A percentile compares a stretch with the other conserved stretches of the same genome.
phyloP scores from a whole-genome alignment of 1,139 yeast species.

The Kodamaea suecica region DNA sequence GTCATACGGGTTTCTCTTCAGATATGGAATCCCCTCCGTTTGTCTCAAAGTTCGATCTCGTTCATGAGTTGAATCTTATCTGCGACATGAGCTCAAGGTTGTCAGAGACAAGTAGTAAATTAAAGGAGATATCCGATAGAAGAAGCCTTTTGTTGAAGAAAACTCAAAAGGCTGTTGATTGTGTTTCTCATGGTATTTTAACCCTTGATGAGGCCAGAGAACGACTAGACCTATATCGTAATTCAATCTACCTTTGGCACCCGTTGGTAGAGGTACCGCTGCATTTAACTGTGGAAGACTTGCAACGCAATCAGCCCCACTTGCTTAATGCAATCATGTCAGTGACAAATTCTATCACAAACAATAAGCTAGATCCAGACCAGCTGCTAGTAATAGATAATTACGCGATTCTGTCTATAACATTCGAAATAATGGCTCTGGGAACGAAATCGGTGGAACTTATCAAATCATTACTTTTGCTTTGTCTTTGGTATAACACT shows the following conservation, averaged over 20 bases:
- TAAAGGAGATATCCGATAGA: slow-evolving; percentile 35
- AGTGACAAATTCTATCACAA: slow-evolving; percentile 47
- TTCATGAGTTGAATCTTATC: slow-evolving; percentile 35
- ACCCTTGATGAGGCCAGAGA: slow-evolving; percentile 48
- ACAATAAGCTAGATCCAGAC: slow-evolving; percentile 30
- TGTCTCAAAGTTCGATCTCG: slow-evolving; percentile 32
- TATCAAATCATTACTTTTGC: slow-evolving; percentile 56
- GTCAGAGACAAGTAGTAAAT: slow-evolving; percentile 37
- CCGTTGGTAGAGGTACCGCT: slow-evolving; percentile 57
- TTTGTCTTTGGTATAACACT: slow-evolving; percentile 78
- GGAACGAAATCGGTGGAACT: slow-evolving; percentile 76
- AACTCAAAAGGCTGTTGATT: slow-evolving; percentile 30
- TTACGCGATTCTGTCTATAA: slow-evolving; percentile 54
- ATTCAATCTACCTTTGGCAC: slow-evolving; percentile 35
- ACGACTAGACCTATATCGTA: slow-evolving; percentile 43
- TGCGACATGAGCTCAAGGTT: slow-evolving; percentile 29
- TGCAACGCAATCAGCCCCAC: slow-evolving; percentile 54
- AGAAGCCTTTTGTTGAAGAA: slow-evolving; percentile 32
- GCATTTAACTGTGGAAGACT: slow-evolving; percentile 39
- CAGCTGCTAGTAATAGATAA: slow-evolving; percentile 47
- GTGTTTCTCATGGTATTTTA: slow-evolving; percentile 46
- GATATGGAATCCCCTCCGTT: slow-evolving; percentile 27
- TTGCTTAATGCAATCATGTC: slow-evolving; percentile 66
- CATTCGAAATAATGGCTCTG: slow-evolving; percentile 60
- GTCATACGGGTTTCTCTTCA: slow-evolving; percentile 4